Evolutionary conservation across 2,329 filamentous ascomycete species (phyloP).

Genomic region (Fusarium concolor): DNA sequence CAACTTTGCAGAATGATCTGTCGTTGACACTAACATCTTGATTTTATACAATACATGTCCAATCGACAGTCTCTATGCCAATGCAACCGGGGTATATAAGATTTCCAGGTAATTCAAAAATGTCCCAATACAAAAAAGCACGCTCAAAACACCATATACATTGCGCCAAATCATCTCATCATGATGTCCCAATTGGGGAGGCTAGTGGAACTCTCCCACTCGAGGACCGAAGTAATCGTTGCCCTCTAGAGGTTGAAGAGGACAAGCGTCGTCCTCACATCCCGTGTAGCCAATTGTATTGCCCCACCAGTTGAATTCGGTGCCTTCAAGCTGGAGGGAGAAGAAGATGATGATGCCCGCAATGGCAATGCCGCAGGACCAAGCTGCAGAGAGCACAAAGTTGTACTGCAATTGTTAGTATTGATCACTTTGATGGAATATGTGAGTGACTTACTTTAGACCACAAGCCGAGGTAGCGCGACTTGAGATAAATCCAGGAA

Average conservation of each 20-base stretch:
- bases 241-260: conserved; percentile 49
- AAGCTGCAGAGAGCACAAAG: conserved; percentile 64
- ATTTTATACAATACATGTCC: conserved; percentile 32
- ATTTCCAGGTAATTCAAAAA: conserved; percentile 37
- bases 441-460: conserved; percentile 55
- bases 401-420: conserved; percentile 56
- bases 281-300: conserved; percentile 56
- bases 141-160: conserved; percentile 41
- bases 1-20: background rate
- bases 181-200: conserved; percentile 1
- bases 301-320: conserved; percentile 62
- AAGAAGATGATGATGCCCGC: conserved; percentile 66
- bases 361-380: conserved; percentile 63
- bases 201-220: conserved; percentile 52
- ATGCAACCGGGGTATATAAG: conserved; percentile 45
- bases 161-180: conserved; percentile 42
- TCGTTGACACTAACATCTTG: conserved; percentile 17
- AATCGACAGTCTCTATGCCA: conserved; percentile 40
- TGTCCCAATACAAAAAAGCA: conserved; percentile 40
- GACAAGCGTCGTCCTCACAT: conserved; percentile 57
- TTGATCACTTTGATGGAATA: background rate
- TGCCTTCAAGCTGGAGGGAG: conserved; percentile 58
- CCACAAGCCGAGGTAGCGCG: conserved; percentile 62
- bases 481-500: conserved; percentile 65
- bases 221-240: conserved; percentile 56